Percentiles rank a stretch among this genome's conserved stretches.
These are phyloP conservation scores for Ceratonia siliqua DNA, from an alignment of 306 rosid species.

Conservation along the genomic window DNA sequence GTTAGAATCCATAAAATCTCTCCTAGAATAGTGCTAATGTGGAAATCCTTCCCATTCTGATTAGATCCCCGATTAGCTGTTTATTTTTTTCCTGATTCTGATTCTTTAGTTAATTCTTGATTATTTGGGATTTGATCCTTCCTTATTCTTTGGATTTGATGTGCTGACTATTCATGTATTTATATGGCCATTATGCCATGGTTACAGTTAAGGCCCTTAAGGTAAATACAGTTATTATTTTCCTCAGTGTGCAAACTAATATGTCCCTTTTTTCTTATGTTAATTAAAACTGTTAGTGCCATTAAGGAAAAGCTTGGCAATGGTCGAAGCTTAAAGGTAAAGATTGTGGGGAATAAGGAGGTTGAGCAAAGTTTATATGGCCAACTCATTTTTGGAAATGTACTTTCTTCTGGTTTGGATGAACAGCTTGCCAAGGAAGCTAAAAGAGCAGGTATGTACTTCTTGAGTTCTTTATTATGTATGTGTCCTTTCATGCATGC, in stretches of 20 bases:
- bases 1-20: too few relatives aligned
- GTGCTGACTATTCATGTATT: too few relatives aligned
- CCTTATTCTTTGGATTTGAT: too few relatives aligned
- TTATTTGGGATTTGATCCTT: too few relatives aligned
- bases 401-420: constrained; percentile 61
- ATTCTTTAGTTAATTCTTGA: too few relatives aligned
- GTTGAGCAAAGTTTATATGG: constrained; percentile 75
- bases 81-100: too few relatives aligned
- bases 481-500: constrained; percentile 24
- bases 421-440: constrained; percentile 81
- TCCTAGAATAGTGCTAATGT: too few relatives aligned
- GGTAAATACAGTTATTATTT: too few relatives aligned
- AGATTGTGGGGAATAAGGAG: constrained; percentile 69
- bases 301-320: constrained; percentile 74
- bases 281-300: constrained; percentile 48
- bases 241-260: constrained; percentile 39
- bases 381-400: constrained; percentile 53
- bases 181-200: too few relatives aligned
- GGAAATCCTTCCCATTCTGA: too few relatives aligned
- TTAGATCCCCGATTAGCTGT: too few relatives aligned
- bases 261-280: constrained; percentile 25
- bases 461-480: constrained; percentile 32
- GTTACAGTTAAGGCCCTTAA: too few relatives aligned
- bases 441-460: constrained; percentile 66
- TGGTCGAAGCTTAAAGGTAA: constrained; percentile 68